Evolutionary conservation across 1,139 yeast genomes (phyloP), one percentile per base, ranked within the genome.

Genomic region (Dujonia santamariae): DNA sequence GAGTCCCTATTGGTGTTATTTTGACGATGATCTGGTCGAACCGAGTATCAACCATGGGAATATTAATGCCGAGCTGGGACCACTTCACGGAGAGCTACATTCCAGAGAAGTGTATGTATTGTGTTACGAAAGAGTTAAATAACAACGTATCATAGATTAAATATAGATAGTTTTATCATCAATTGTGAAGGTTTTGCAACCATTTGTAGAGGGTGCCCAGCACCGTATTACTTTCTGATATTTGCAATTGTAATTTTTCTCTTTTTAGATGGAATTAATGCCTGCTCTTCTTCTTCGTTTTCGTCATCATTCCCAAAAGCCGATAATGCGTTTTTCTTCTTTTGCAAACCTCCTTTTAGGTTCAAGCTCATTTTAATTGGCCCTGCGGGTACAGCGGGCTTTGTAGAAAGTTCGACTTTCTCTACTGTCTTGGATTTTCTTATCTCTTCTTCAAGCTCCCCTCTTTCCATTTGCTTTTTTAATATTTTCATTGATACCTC

Each of bases 31-130:
- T 39, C 58, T 62, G 29, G 80, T 80, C 2, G 71, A 71, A 37
- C 65, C 66, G 7, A 65, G 68, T 32, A 44, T 66, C 11, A 61
- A 63, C 14, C 78, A 76, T 45, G 81, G 83, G 9, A 61, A 62
- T 35, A 46, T 60, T 12, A 56, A 54, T 33, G 48, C 46, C 14
- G 19, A 18, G 4, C 30, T 7, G 13, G 36, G 36, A 7, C 51
- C 52, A n/a, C 59, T 58, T 21, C 64, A 61, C 26, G 63, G 52
- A 19, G 62, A 65, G 22, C 59, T 75, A 37, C 61, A 65, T 9
- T 75, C 81, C 32, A 67, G 73, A 31, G 86, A 82, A 45, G 90
- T 80, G 3, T 84, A 83, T 53, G 85, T 83, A n/a, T 59, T 83
- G 46, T 80, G 83, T 52, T 84, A 83, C 50, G 83, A 78, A 48